Base-by-base conservation (phyloP, 768 basidiomycete genomes). In the Termitomyces sp. region DNA sequence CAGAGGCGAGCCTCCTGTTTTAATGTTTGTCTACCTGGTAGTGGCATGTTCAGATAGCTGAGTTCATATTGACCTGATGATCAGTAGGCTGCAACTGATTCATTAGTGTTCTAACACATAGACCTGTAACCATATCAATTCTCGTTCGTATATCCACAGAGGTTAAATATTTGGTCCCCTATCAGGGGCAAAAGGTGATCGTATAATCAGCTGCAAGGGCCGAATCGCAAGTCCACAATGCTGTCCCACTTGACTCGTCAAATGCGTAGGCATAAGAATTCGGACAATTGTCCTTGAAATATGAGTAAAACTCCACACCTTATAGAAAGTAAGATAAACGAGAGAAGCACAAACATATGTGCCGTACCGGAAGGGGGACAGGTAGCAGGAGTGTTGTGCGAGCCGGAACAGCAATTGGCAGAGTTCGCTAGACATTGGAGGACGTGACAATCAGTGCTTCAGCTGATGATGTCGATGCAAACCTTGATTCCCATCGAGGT, bases 241-340 rank as follows among this genome's bases (percentile, higher is more conserved):
- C 80, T 7, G 76, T 77, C 2, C 70, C 74, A 57, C 68, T 71
- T 28, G 64, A 60, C 63, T 80, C 77, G 58, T 81, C 79, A 60
- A 66, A 80, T 3, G 78, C 75, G 57, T 77, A 80, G 0, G 68
- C 77, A 45, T 78, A 78, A 1, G 75, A 62, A 26, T 57, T 63
- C 30, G 65, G 65, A 45, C 66, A 67, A 52, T 64, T 65, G 54
- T 22, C 51, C 45, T 67, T 66, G 65, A 68, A 68, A 49, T 65
- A 68, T 32, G 55, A 54, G 53, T 64, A 66, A 59, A 50, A 65
- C 8, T 55, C 59, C 26, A 68, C 66, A 47, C 66, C 65, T 65
- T 34, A 10, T 30, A 12, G 44, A 52, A 45, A 45, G 46, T 45
- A 5, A 44, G 47, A 22, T 15, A 46, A 44, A 28, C 12, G 21